phyloP scores from a whole-genome alignment of 208 protist species.

The Tetramitus jugosus region DNA sequence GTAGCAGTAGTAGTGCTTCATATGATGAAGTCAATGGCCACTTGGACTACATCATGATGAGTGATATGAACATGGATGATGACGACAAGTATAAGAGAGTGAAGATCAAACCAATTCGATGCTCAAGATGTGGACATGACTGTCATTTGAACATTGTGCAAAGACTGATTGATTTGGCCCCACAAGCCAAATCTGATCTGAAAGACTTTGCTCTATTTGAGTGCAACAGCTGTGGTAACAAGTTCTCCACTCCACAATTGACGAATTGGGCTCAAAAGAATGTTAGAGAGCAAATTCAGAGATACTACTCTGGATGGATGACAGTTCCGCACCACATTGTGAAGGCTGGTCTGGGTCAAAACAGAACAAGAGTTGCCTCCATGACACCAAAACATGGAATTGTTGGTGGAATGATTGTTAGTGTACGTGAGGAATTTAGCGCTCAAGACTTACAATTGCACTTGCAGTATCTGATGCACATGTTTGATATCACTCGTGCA shows the following conservation, averaged over 20 bases:
- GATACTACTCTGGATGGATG: background rate
- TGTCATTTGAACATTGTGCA: background rate
- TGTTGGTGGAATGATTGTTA: background rate
- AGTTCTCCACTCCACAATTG: background rate
- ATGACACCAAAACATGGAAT: background rate
- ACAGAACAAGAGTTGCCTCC: background rate
- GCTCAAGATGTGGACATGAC: background rate
- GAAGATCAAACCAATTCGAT: background rate
- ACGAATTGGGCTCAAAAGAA: background rate
- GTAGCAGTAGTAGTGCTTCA: no score
- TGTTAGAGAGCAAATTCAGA: background rate
- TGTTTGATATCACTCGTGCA: no score
- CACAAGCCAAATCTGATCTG: no score
- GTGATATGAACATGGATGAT: background rate
- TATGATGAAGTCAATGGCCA: no score
- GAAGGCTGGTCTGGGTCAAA: background rate
- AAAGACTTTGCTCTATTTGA: background rate
- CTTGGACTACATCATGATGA: background rate
- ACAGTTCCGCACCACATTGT: background rate
- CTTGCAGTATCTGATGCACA: background rate
- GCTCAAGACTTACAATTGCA: background rate
- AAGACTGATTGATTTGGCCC: no score
- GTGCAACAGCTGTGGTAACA: background rate
- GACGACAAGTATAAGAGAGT: background rate
- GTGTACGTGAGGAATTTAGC: background rate